Conservation (phyloP, 129 eudicot species). For the Ambrosia trifida region DNA sequence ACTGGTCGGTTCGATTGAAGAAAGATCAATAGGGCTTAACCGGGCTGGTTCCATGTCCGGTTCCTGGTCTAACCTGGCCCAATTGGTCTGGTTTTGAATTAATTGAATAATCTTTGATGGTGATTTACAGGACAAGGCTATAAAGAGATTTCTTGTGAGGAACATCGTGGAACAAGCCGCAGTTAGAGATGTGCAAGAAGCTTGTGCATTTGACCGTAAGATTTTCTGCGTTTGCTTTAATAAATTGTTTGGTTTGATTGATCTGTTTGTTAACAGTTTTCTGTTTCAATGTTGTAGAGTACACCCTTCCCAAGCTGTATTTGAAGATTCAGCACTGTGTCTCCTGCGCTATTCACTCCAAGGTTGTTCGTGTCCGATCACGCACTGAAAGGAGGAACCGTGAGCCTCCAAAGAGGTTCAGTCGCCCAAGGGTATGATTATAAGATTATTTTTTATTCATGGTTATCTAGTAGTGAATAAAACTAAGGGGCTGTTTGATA, state of each 20-base stretch:
- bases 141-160: slow-evolving; percentile 88
- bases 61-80: too few species aligned
- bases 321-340: slow-evolving; percentile 76
- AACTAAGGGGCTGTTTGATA: too few species aligned
- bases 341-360: slow-evolving; percentile 88
- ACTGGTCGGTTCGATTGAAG: too few species aligned
- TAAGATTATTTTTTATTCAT: not conserved
- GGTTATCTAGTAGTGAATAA: too few species aligned
- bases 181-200: slow-evolving; percentile 85
- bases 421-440: slow-evolving; percentile 62
- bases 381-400: slow-evolving; percentile 71
- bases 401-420: slow-evolving; percentile 85
- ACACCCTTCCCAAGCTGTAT: slow-evolving; percentile 78
- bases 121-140: slow-evolving; percentile 64
- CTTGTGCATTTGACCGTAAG: slow-evolving; percentile 74
- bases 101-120: not conserved
- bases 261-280: not conserved
- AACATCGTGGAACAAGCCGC: slow-evolving; percentile 89
- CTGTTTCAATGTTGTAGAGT: slow-evolving; percentile 27
- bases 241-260: not conserved
- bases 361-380: slow-evolving; percentile 73
- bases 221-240: not conserved
- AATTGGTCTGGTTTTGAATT: too few species aligned
- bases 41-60: too few species aligned
- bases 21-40: too few species aligned